Conservation (phyloP, 2,329 filamentous ascomycete species). For the Rhinocladiella mackenziei region DNA sequence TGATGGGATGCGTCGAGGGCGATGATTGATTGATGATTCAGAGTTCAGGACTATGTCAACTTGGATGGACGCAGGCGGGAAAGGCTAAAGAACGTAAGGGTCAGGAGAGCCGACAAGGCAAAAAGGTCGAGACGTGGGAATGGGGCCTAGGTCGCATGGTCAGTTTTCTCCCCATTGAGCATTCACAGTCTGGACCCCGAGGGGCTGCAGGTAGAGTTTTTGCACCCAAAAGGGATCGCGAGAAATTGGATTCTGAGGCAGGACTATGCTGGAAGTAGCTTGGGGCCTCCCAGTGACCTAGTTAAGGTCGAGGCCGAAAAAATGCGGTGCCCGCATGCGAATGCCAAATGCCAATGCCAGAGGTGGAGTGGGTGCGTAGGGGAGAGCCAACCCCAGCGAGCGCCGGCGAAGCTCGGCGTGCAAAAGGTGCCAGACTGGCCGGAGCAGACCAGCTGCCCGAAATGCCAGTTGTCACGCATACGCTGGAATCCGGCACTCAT, state of each 20-base stretch:
- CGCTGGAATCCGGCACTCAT: slow-evolving; percentile 8
- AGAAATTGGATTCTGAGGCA: slow-evolving; percentile 26
- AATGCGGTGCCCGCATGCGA: no score
- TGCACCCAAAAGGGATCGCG: slow-evolving; percentile 18
- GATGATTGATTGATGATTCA: no score
- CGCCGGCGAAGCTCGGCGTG: no score
- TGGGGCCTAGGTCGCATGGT: slow-evolving; percentile 16
- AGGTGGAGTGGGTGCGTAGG: no score
- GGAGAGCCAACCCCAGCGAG: no score
- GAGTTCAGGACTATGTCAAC: no score
- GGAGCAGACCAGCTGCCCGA: no score
- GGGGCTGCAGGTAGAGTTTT: slow-evolving; percentile 21
- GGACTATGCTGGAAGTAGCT: slow-evolving; percentile 16
- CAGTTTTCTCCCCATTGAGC: slow-evolving; percentile 15
- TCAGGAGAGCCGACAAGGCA: not conserved
- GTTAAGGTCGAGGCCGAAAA: slow-evolving; percentile 8
- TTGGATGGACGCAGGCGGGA: slow-evolving; percentile 4
- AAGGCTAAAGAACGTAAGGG: slow-evolving; percentile 3
- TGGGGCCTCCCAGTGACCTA: no score
- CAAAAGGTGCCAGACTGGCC: no score
- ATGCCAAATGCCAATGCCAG: no score
- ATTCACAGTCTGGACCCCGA: slow-evolving; percentile 20
- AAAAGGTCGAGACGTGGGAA: slow-evolving; percentile 9
- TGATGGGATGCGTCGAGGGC: no score
- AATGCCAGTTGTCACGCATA: slow-evolving; percentile 11